Evolutionary conservation across 2,329 filamentous ascomycete genomes (phyloP), one percentile per base, ranked within the genome.

Genomic region (Xylariales sp.): DNA sequence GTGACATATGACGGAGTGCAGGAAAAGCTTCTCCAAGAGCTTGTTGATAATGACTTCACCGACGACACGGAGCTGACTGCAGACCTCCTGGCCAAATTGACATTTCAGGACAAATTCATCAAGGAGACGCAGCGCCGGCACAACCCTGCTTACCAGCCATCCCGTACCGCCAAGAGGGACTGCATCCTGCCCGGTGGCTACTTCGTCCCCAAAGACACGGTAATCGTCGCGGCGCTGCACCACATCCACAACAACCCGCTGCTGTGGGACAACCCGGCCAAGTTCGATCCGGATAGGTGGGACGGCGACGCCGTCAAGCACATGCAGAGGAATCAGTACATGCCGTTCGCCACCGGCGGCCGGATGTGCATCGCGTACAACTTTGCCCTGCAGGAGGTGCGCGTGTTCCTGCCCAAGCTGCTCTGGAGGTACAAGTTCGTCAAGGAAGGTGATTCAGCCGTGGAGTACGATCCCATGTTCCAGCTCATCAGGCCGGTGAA

Each of bases 361-460:
- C 61, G 78, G 1, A 70, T 69, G 57, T 83, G 78, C 44, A 74
- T 82, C 38, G 79, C 77, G 0, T 81, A 79, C 66, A 81, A 79
- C 55, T 80, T 81, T 54, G 78, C 77, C 0, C 59, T 82, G 10
- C 67, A 72, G 40, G 76, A 82, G 55, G 63, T 79, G 41, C 80
- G 80, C 59, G 63, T 78, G 4, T 69, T 78, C 45, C 25, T 82
- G 43, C 62, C 69, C 2, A 74, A 81, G 60, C 56, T 82, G 25
- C 54, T 82, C 3, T 81, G 69, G 39, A 63, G 78, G 6, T 81
- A 82, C 50, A 60, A 73, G 38, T 82, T 78, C 40, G 56, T 44
- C 6, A 53, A 65, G 12, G 74, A 69, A 12, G 64, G 65, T 4
- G 62, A 73, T 5, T 70, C 62, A 1, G 59, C 69, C 0, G 60